Base-by-base conservation (phyloP, 805 yeast species). In the Candida ficus region DNA sequence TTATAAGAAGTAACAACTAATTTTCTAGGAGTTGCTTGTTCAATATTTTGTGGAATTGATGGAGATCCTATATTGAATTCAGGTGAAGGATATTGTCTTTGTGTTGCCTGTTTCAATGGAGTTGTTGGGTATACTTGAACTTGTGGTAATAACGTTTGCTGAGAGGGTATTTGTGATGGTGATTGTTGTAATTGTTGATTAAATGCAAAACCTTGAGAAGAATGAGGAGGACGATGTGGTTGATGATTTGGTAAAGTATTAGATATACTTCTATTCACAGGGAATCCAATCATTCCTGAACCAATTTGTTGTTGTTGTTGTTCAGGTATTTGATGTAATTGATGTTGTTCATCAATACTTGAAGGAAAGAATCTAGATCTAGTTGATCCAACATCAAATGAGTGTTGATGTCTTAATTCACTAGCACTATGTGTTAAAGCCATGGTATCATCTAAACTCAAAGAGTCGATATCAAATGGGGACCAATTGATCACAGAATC, bases 291-390 rank as follows among this genome's bases (percentile, higher is more conserved):
- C n/a, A n/a, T n/a, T n/a, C n/a, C n/a, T n/a, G 28, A 17, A 10
- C 13, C 26, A 17, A n/a, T n/a, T n/a, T 11, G 17, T 8, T 23
- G 33, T 21, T 25, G 21, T 30, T 29, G 20, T 19, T 34, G 20
- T 17, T 32, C 34, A 27, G 42, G 28, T 7, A 30, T 25, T 18
- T 19, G 30, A 8, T 18, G 20, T 28, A 28, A 35, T 20, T 28
- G n/a, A n/a, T n/a, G n/a, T n/a, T n/a, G 35, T 18, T 41, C 36
- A 29, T 41, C 40, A 10, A 22, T 14, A 13, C 25, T 21, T 4
- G 56, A 44, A 1, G 60, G 60, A 39, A 56, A 56, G 39, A 56
- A 56, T 30, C 60, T 46, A 4, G 60, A 56, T 5, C 42, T 45
- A n/a, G n/a, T n/a, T 27, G 46, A 12, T 13, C 26, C 41, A 18